Evolutionary conservation across 2,329 filamentous ascomycete genomes (phyloP), one percentile per base, ranked within the genome.

Genomic region (Chaetothyriales sp.): DNA sequence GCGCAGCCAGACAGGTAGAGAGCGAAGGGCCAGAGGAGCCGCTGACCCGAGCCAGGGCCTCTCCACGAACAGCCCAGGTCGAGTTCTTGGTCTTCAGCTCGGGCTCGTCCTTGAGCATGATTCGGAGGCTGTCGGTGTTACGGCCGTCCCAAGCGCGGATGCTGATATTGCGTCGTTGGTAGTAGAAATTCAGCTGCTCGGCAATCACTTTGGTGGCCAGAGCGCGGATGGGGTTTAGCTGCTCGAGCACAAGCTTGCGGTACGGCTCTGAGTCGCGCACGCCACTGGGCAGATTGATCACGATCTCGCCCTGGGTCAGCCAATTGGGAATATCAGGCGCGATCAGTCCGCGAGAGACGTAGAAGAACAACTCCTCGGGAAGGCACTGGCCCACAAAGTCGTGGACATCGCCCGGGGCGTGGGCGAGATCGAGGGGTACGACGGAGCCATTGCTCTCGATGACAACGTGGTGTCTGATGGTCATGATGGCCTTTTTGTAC

Each of bases 371-470:
- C 67, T 98, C 92, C 43, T 88, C 81, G 0, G 92, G 88, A 4
- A 98, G 73, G 53, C 89, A 84, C 53, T 93, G 79, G n/a, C 88
- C 88, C 55, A 95, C 79, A 63, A 95, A 89, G 62, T 90, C 83
- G 63, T 93, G 86, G 57, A 92, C 82, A 63, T 96, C 89, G 45
- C 77, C 77, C 1, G 92, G 89, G 18, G 88, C 77, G 50, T 79
- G 75, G 6, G 86, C 83, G 50, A 74, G 77, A 59, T 89, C 81
- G 60, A 86, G 75, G 15, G 88, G 83, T 53, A 79, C 77, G 47
- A 95, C 77, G 60, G 83, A 80, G 43, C 92, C 92, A n/a, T 78
- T 79, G 50, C 79, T 75, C 32, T 81, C 79, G 57, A 95, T 80
- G 61, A 89, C 80, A 43, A 93, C 82, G 65, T 90, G 89, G 66